A percentile compares a stretch with the other conserved stretches of the same genome.
phyloP scores from a whole-genome alignment of 371 early-diverging fungal genomes.

The Mucor lusitanicus region DNA sequence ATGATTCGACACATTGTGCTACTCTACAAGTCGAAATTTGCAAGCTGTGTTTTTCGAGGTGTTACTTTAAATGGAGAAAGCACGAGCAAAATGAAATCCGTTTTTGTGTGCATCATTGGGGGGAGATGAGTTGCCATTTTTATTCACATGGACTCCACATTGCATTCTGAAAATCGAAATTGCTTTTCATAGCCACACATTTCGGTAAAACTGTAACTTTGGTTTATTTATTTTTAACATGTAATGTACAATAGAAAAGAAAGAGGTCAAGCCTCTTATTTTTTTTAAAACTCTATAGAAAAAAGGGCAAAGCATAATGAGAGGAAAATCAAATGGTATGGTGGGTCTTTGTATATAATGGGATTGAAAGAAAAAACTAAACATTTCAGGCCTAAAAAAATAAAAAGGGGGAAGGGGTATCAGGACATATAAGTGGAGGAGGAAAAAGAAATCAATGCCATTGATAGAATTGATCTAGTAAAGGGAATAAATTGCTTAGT shows the following conservation, averaged over 20 bases:
- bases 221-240: background rate
- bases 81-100: slow-evolving; percentile 3
- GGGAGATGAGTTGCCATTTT: background rate
- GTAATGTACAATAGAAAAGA: background rate
- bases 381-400: background rate
- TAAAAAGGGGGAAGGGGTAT: background rate
- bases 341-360: background rate
- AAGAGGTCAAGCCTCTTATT: background rate
- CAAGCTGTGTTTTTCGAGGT: background rate
- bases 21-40: background rate
- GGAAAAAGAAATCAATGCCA: slow-evolving; percentile 9
- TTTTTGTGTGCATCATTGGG: background rate
- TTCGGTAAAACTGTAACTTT: background rate
- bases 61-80: slow-evolving; percentile 13
- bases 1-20: background rate
- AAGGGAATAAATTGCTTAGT: background rate
- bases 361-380: background rate
- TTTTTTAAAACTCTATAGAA: background rate
- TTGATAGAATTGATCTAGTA: background rate
- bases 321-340: background rate
- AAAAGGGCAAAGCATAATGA: background rate
- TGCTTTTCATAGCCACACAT: background rate
- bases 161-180: background rate
- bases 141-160: slow-evolving; percentile 13
- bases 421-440: too few relatives aligned